Conservation (phyloP, 2,329 filamentous ascomycete genomes). For the Paraconiothyrium sp. region DNA sequence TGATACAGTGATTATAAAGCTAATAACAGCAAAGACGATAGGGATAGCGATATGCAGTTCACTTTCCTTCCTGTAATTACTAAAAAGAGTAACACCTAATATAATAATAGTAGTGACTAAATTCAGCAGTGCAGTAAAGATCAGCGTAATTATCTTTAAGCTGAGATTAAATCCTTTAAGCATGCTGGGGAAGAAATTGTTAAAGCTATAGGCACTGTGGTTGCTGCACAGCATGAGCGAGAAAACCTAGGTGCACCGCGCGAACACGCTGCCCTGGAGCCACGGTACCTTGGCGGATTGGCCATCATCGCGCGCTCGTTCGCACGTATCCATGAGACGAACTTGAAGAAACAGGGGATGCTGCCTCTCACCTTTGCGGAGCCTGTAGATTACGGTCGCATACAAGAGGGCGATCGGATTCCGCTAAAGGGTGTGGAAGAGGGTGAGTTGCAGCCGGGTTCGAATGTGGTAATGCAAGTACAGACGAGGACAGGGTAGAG, state of each 20-base stretch:
- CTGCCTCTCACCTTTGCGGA: constrained; percentile 36
- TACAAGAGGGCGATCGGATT: constrained; percentile 29
- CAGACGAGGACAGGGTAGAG: constrained; percentile 28
- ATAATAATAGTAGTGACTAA: constrained; percentile 23
- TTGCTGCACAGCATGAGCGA: constrained; percentile 21
- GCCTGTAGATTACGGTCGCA: constrained; percentile 28
- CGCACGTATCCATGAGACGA: constrained; percentile 42
- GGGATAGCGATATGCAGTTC: constrained; percentile 25
- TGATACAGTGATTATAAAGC: constrained; percentile 28
- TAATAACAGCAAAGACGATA: constrained; percentile 20
- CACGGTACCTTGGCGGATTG: constrained; percentile 34
- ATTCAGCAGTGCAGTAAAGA: constrained; percentile 25
- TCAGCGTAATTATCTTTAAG: constrained; percentile 20
- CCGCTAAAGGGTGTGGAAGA: constrained; percentile 29
- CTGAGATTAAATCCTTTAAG: constrained; percentile 21
- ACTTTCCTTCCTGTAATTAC: constrained; percentile 22
- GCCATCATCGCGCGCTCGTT: constrained; percentile 38
- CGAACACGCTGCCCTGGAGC: constrained; percentile 41
- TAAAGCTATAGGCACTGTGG: constrained; percentile 19
- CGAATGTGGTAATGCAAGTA: constrained; percentile 43
- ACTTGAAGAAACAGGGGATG: constrained; percentile 45
- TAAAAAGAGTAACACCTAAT: constrained; percentile 22
- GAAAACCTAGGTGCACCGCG: constrained; percentile 26
- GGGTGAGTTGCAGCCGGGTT: constrained; percentile 34
- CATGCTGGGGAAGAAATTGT: constrained; percentile 20